phyloP scores from a whole-genome alignment of 331 rosid species.

The Acacia pycnantha region DNA sequence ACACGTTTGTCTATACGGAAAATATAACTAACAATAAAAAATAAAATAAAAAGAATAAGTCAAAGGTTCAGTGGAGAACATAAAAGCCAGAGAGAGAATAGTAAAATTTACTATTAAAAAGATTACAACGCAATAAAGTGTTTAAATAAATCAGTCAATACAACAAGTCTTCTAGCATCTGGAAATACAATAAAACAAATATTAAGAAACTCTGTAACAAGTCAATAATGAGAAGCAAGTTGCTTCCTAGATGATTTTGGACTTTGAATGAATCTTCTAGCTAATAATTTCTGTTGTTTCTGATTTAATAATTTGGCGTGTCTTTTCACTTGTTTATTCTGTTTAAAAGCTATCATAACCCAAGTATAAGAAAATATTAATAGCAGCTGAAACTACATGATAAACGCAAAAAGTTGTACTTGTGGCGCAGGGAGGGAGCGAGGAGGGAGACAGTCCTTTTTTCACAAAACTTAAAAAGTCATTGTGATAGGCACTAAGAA shows the following conservation, averaged over 20 bases:
- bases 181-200: too few relatives aligned
- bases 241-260: background rate
- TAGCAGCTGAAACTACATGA: too few relatives aligned
- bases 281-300: background rate
- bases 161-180: too few relatives aligned
- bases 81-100: background rate
- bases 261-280: background rate
- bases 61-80: conserved; percentile 1
- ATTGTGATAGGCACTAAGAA: too few relatives aligned
- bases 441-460: background rate
- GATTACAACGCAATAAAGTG: too few relatives aligned
- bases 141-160: too few relatives aligned
- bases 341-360: background rate
- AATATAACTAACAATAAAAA: background rate
- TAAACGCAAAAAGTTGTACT: too few relatives aligned
- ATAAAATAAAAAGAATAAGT: background rate
- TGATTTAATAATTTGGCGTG: background rate
- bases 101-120: too few relatives aligned
- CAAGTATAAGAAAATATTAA: background rate
- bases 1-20: background rate
- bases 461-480: too few relatives aligned
- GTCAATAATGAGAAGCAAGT: too few relatives aligned
- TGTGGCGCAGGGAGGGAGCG: too few relatives aligned
- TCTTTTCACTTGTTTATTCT: background rate
- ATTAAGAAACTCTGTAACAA: too few relatives aligned